Evolutionary conservation across 352 stramenopile species (phyloP).

Genomic region (Thraustochytrium striatum): DNA sequence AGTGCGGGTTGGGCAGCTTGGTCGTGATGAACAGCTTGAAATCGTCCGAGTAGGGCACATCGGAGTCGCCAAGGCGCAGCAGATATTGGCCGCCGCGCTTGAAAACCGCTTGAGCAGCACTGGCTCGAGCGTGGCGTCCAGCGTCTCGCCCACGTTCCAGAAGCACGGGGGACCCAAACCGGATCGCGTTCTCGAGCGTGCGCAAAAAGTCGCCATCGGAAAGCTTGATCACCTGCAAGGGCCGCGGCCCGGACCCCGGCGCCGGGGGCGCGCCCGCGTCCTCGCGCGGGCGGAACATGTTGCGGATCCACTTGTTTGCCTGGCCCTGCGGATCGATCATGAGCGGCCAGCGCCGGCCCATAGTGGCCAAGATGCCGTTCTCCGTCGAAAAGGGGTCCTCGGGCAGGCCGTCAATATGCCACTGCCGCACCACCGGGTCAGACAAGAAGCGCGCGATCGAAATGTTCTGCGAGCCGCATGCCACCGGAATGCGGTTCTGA

Average conservation of each 20-base stretch:
- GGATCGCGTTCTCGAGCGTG: constrained; percentile 83
- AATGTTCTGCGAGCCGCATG: constrained; percentile 74
- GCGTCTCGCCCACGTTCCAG: constrained; percentile 86
- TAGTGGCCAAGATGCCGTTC: constrained; percentile 84
- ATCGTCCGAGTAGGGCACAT: constrained; percentile 83
- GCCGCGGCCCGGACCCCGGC: constrained; percentile 10
- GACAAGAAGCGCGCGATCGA: constrained; percentile 62
- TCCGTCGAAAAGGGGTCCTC: constrained; percentile 86
- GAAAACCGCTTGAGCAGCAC: constrained; percentile 87
- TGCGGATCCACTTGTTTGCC: constrained; percentile 87
- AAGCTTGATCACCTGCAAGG: constrained; percentile 85
- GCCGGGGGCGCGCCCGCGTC: background rate
- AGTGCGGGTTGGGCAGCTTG: constrained; percentile 86
- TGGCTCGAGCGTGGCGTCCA: constrained; percentile 85
- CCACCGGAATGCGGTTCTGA: constrained; percentile 70
- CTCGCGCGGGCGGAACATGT: constrained; percentile 66
- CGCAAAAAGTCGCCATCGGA: constrained; percentile 82
- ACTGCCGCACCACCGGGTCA: constrained; percentile 79
- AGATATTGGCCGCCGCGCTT: constrained; percentile 80
- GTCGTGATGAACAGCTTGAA: constrained; percentile 90
- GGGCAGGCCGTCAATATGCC: constrained; percentile 83
- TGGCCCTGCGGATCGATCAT: constrained; percentile 90
- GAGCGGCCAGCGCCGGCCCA: constrained; percentile 79
- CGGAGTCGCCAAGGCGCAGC: constrained; percentile 79
- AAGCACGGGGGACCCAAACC: constrained; percentile 80